phyloP scores from a whole-genome alignment of 2,329 filamentous ascomycete species.

The Ambrosiella xylebori region DNA sequence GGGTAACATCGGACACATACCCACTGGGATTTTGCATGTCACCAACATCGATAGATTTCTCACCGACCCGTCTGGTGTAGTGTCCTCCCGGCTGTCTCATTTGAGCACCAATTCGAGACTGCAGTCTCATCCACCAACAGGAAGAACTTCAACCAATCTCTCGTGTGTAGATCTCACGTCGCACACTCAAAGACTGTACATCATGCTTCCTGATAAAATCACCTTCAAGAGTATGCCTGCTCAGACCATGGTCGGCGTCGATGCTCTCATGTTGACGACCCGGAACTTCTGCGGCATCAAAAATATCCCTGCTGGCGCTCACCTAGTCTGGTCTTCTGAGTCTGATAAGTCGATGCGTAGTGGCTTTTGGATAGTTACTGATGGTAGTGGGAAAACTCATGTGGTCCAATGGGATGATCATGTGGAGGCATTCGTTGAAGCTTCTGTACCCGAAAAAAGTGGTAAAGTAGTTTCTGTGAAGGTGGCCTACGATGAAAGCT shows the following conservation, averaged over 20 bases:
- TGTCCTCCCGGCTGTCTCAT: no score
- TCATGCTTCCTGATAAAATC: not conserved
- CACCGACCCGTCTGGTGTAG: no score
- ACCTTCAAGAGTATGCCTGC: constrained; percentile 26
- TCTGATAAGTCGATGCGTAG: constrained; percentile 31
- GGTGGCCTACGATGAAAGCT: no score
- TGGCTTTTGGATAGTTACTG: constrained; percentile 39
- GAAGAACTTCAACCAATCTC: not conserved
- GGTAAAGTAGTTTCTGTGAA: no score
- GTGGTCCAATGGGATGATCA: constrained; percentile 39
- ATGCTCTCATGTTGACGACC: constrained; percentile 31
- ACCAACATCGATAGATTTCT: not conserved
- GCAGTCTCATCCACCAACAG: constrained; percentile 14
- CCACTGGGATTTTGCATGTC: constrained; percentile 27
- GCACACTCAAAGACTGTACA: not conserved
- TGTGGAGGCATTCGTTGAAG: constrained; percentile 30
- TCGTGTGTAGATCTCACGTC: not conserved
- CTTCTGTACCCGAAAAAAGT: no score
- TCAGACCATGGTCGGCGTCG: constrained; percentile 35
- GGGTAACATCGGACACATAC: constrained; percentile 20
- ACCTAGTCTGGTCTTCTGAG: constrained; percentile 42
- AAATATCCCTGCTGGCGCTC: constrained; percentile 36
- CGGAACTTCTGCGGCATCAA: constrained; percentile 35
- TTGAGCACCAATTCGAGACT: not conserved
- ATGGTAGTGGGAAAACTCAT: constrained; percentile 21